Evolutionary conservation across 768 basidiomycete genomes (phyloP).

Genomic region (Hericium rajendrae): DNA sequence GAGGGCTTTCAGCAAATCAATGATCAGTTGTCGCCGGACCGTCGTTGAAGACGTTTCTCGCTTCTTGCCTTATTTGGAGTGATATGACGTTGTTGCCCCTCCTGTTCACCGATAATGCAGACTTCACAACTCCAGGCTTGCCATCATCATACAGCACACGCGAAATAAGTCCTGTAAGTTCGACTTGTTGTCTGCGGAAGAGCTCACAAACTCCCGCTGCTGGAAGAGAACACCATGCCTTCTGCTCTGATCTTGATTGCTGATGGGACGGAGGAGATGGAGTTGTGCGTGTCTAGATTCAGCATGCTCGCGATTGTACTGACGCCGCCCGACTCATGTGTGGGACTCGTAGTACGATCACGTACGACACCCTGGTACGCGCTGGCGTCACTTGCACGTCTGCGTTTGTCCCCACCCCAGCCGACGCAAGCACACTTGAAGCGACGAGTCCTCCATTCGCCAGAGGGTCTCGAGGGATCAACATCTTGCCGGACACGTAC

Average conservation of each 20-base stretch:
- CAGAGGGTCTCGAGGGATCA: slow-evolving; percentile 64
- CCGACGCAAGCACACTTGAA: slow-evolving; percentile 6
- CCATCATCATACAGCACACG: no score
- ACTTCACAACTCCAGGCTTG: no score
- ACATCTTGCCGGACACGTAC: slow-evolving; percentile 54
- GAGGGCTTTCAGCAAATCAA: no score
- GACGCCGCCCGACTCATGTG: not conserved
- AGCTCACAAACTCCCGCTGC: no score
- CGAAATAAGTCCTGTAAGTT: no score
- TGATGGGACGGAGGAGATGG: slow-evolving; percentile 84
- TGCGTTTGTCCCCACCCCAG: slow-evolving; percentile 38
- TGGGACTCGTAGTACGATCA: slow-evolving; percentile 47
- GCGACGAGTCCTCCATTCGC: slow-evolving; percentile 36
- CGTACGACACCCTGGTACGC: slow-evolving; percentile 75
- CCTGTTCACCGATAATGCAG: no score
- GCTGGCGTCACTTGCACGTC: slow-evolving; percentile 61
- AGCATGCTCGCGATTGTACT: not conserved
- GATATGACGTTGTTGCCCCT: no score
- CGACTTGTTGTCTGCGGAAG: no score
- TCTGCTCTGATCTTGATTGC: slow-evolving; percentile 68
- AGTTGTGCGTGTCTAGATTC: slow-evolving; percentile 47
- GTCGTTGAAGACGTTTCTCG: no score
- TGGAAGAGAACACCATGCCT: slow-evolving; percentile 18
- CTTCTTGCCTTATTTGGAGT: no score
- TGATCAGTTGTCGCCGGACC: no score